phyloP scores from a whole-genome alignment of 495 filamentous ascomycete genomes.

The Immersiella caudata region DNA sequence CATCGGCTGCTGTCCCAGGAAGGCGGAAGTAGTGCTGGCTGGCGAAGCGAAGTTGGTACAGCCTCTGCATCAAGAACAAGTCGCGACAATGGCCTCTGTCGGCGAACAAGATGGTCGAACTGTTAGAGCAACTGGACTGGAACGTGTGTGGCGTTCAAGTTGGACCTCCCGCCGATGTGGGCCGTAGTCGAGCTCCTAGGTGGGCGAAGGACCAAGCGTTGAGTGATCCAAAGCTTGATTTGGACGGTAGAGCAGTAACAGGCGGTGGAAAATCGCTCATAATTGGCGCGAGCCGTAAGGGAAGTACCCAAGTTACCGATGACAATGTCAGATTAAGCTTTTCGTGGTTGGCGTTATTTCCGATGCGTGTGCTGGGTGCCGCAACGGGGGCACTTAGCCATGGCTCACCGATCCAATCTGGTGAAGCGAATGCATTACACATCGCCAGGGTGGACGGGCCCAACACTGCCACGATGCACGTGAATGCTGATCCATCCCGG shows the following conservation, averaged over 20 bases:
- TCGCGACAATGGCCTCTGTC: too few relatives aligned
- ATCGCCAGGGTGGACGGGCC: neutral
- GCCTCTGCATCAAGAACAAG: too few relatives aligned
- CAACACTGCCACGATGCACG: constrained; percentile 5
- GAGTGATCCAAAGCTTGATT: neutral
- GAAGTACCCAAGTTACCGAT: constrained; percentile 14
- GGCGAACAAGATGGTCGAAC: neutral
- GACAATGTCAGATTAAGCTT: constrained; percentile 22
- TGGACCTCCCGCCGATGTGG: neutral
- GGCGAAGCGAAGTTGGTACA: too few relatives aligned
- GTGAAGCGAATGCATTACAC: constrained; percentile 1
- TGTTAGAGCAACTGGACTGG: too few relatives aligned
- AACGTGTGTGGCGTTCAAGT: too few relatives aligned
- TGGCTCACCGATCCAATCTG: neutral
- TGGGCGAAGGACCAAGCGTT: neutral
- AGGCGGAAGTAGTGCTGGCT: too few relatives aligned
- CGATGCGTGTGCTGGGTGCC: neutral
- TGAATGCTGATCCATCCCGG: neutral
- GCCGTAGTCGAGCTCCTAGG: neutral
- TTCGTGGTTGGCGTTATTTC: constrained; percentile 3
- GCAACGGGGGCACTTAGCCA: neutral
- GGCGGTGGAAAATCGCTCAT: constrained; percentile 29
- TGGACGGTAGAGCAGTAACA: constrained; percentile 28
- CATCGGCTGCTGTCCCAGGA: neutral
- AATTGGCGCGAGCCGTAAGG: constrained; percentile 12